Evolutionary conservation across 768 basidiomycete genomes (phyloP).

Genomic region (Tulasnella sp.): DNA sequence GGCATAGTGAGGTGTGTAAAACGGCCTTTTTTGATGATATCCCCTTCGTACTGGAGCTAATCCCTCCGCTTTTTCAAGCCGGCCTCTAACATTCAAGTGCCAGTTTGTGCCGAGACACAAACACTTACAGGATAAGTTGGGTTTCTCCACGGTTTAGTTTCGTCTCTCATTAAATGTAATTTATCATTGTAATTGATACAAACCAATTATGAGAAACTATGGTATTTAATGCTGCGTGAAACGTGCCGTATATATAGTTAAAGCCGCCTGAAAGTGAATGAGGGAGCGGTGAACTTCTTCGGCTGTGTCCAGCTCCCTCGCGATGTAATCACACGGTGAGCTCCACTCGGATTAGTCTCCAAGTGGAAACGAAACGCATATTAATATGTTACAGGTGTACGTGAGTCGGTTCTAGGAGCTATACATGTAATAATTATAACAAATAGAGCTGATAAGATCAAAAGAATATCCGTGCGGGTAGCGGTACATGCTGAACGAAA

Average conservation of each 20-base stretch:
- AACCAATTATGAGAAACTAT: too few relatives aligned
- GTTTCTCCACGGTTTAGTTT: background rate
- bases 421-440: background rate
- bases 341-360: background rate
- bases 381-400: background rate
- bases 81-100: background rate
- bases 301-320: too few relatives aligned
- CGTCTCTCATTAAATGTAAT: background rate
- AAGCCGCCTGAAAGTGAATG: too few relatives aligned
- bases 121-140: background rate
- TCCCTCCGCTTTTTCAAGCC: background rate
- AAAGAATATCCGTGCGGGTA: background rate
- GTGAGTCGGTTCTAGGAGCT: background rate
- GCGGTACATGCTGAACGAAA: background rate
- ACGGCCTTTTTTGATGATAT: background rate
- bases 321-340: too few relatives aligned
- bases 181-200: background rate
- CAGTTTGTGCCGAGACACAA: background rate
- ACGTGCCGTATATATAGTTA: too few relatives aligned
- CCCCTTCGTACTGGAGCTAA: background rate
- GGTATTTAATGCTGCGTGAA: too few relatives aligned
- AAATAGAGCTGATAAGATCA: background rate
- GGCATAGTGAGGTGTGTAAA: background rate
- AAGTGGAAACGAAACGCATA: background rate
- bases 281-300: too few relatives aligned